A percentile compares a stretch with the other conserved stretches of the same genome.
These are phyloP conservation scores for Trypanosoma melophagium DNA, from an alignment of 208 protist genomes.

Conservation along the genomic window DNA sequence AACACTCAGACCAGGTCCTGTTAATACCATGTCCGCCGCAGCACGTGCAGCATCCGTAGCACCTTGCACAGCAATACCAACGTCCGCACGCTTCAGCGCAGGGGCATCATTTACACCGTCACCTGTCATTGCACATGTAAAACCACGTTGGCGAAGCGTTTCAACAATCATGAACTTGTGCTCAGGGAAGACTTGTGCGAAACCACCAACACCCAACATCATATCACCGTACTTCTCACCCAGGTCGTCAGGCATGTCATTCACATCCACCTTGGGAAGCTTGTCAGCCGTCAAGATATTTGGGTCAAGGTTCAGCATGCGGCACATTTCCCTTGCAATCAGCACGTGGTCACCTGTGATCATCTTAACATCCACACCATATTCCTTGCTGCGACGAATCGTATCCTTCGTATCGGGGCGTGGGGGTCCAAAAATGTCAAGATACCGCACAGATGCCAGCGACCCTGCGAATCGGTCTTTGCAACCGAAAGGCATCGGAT, in stretches of 20 bases:
- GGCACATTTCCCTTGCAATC: conserved; percentile 93
- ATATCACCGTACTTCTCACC: conserved; percentile 69
- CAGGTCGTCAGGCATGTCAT: conserved; percentile 57
- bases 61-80: conserved; percentile 94
- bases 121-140: conserved; percentile 96
- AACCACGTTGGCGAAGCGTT: conserved; percentile 83
- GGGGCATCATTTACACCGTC: conserved; percentile 97
- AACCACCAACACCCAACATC: conserved; percentile 69
- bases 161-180: conserved; percentile 96
- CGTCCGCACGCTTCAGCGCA: conserved; percentile 94
- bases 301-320: conserved; percentile 88
- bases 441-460: conserved; percentile 83
- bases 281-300: conserved; percentile 70
- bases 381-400: conserved; percentile 74
- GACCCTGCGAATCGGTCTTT: conserved; percentile 44
- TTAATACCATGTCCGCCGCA: conserved; percentile 95
- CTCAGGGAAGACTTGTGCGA: conserved; percentile 94
- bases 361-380: conserved; percentile 94
- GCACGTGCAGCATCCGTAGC: conserved; percentile 92
- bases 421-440: conserved; percentile 92
- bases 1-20: conserved; percentile 88
- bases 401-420: conserved; percentile 90
- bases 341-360: conserved; percentile 93
- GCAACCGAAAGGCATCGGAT: conserved; percentile 73
- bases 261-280: conserved; percentile 21